A percentile compares a stretch with the other conserved stretches of the same genome.
Conservation (phyloP, 2,329 filamentous ascomycete species). For the Basipetospora chlamydospora region DNA sequence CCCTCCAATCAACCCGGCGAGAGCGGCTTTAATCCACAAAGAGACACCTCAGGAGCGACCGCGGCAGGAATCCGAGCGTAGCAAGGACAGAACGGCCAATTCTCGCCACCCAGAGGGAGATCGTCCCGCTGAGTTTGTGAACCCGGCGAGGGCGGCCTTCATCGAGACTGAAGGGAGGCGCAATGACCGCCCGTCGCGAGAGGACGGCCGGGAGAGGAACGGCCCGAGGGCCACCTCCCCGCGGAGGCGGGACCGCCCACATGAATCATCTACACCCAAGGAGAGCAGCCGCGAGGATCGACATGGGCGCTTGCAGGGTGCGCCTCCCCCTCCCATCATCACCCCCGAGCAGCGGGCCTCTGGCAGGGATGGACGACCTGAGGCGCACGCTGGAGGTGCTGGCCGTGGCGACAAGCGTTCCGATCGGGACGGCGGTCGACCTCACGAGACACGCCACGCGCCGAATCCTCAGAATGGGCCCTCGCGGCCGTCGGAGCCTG, state of each 20-base stretch:
- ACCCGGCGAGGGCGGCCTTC: constrained; percentile 31
- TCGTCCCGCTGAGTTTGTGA: constrained; percentile 25
- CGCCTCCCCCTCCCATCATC: not conserved
- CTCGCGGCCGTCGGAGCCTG: constrained; percentile 25
- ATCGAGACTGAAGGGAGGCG: constrained; percentile 23
- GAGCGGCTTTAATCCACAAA: constrained; percentile 31
- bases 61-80: constrained; percentile 9
- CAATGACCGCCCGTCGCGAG: constrained; percentile 25
- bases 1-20: constrained; percentile 39
- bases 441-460: not conserved
- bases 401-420: constrained; percentile 20
- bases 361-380: constrained; percentile 18
- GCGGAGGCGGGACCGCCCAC: constrained; percentile 21
- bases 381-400: constrained; percentile 15
- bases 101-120: constrained; percentile 14
- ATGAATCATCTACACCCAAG: constrained; percentile 15
- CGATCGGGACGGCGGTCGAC: constrained; percentile 24
- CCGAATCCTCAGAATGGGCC: constrained; percentile 4
- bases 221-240: constrained; percentile 31
- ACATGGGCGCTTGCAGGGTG: constrained; percentile 23
- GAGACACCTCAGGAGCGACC: not conserved
- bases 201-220: constrained; percentile 30
- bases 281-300: constrained; percentile 29
- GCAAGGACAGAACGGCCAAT: constrained; percentile 16
- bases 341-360: constrained; percentile 15